Conservation (phyloP, 495 filamentous ascomycete genomes). For the Mytilinidion resinicola region DNA sequence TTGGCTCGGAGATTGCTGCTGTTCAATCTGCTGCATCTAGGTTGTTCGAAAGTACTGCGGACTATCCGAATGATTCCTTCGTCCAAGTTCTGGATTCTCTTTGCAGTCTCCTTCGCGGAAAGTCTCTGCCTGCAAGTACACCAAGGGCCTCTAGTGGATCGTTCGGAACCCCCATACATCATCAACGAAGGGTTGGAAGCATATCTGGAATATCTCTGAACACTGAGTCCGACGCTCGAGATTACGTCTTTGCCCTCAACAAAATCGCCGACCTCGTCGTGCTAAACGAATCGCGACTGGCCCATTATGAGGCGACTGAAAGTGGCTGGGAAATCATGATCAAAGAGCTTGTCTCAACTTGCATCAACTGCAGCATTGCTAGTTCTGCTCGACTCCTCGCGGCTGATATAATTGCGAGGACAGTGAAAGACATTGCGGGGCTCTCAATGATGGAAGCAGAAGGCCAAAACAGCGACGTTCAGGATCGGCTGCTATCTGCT, state of each 20-base stretch:
- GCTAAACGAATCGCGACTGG: slow-evolving; percentile 72
- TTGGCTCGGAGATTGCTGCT: slow-evolving; percentile 68
- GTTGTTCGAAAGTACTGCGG: slow-evolving; percentile 81
- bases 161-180: slow-evolving; percentile 25
- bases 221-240: slow-evolving; percentile 44
- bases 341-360: slow-evolving; percentile 57
- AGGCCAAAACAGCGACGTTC: slow-evolving; percentile 45
- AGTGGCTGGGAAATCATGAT: slow-evolving; percentile 74
- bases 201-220: slow-evolving; percentile 44
- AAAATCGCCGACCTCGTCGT: slow-evolving; percentile 72
- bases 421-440: slow-evolving; percentile 56
- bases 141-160: slow-evolving; percentile 2
- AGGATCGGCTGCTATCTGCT: slow-evolving; percentile 64
- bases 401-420: slow-evolving; percentile 65
- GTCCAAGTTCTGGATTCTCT: slow-evolving; percentile 69
- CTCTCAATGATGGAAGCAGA: slow-evolving; percentile 30
- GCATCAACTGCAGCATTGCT: slow-evolving; percentile 49
- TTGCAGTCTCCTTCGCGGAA: slow-evolving; percentile 46
- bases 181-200: slow-evolving; percentile 44
- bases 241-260: slow-evolving; percentile 71
- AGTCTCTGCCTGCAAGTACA: slow-evolving; percentile 29
- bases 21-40: slow-evolving; percentile 83
- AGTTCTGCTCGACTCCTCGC: slow-evolving; percentile 62
- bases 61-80: slow-evolving; percentile 78
- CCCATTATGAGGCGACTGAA: slow-evolving; percentile 52